A percentile compares a stretch with the other conserved stretches of the same genome.
phyloP scores from a whole-genome alignment of 352 stramenopile species.

The Globisporangium nagaii region DNA sequence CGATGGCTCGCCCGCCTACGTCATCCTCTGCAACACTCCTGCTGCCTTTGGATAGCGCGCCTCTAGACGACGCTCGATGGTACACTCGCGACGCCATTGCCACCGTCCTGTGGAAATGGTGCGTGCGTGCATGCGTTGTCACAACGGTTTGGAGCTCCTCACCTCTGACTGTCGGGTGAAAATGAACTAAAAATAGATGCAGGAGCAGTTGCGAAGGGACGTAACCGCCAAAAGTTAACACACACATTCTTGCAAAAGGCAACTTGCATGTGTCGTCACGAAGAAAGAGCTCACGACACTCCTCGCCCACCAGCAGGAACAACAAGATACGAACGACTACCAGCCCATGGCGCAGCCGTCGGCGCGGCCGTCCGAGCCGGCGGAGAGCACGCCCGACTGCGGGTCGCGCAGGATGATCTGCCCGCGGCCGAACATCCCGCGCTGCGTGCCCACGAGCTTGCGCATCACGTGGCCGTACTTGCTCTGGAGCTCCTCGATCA shows the following conservation, averaged over 20 bases:
- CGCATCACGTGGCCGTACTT: constrained; percentile 77
- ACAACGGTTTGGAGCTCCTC: no score
- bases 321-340: constrained; percentile 13
- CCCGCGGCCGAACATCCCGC: constrained; percentile 62
- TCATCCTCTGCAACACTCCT: not conserved
- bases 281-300: no score
- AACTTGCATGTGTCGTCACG: no score
- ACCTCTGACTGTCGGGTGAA: no score
- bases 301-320: no score
- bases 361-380: constrained; percentile 91
- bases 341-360: constrained; percentile 93
- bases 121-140: no score
- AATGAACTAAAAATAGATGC: not conserved
- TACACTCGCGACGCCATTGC: not conserved
- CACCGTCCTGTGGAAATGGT: not conserved
- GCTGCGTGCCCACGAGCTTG: constrained; percentile 24
- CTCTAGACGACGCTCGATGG: not conserved
- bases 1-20: no score
- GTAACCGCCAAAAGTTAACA: no score
- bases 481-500: constrained; percentile 62
- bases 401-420: constrained; percentile 85
- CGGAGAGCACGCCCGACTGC: constrained; percentile 87
- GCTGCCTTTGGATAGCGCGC: not conserved
- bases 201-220: no score
- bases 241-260: no score